These are phyloP conservation scores for Blastosporella zonata DNA, from an alignment of 1,284 basidiomycete genomes.

Conservation along the genomic window DNA sequence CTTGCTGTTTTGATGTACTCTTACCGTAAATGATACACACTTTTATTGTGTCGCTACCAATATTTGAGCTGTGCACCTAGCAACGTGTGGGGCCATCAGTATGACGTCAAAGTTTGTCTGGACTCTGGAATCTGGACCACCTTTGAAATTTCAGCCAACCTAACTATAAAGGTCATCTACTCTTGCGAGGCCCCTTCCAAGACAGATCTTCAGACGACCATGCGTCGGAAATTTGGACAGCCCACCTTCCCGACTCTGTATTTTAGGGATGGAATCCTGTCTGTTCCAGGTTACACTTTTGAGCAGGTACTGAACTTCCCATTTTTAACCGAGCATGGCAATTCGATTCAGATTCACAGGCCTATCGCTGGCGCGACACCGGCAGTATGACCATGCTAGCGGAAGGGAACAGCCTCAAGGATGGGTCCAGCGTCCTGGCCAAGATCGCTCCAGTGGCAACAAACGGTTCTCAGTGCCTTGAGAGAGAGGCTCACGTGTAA, in stretches of 20 bases:
- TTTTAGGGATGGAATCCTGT: slow-evolving; percentile 54
- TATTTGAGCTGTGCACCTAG: neutral
- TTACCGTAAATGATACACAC: slow-evolving; percentile 22
- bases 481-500: slow-evolving; percentile 69
- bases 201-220: slow-evolving; percentile 22
- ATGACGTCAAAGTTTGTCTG: slow-evolving; percentile 3
- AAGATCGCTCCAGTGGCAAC: slow-evolving; percentile 70
- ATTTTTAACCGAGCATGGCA: slow-evolving; percentile 3
- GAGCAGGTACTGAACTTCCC: slow-evolving; percentile 46
- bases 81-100: neutral
- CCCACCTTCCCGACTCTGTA: slow-evolving; percentile 44
- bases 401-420: slow-evolving; percentile 66
- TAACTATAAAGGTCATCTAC: neutral
- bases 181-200: slow-evolving; percentile 1
- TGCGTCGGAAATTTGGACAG: slow-evolving; percentile 46
- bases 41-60: slow-evolving; percentile 7
- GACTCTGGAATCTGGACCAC: too few species aligned
- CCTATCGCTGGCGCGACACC: slow-evolving; percentile 63
- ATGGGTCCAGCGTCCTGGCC: slow-evolving; percentile 62
- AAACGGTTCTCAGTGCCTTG: slow-evolving; percentile 67
- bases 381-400: slow-evolving; percentile 66
- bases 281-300: slow-evolving; percentile 66
- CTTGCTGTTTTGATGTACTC: slow-evolving; percentile 18
- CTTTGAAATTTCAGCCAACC: too few species aligned
- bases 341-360: slow-evolving; percentile 33